Percentiles rank a stretch among this genome's conserved stretches.
phyloP scores from a whole-genome alignment of 2,329 filamentous ascomycete genomes.

The Alternaria triticimaculans region DNA sequence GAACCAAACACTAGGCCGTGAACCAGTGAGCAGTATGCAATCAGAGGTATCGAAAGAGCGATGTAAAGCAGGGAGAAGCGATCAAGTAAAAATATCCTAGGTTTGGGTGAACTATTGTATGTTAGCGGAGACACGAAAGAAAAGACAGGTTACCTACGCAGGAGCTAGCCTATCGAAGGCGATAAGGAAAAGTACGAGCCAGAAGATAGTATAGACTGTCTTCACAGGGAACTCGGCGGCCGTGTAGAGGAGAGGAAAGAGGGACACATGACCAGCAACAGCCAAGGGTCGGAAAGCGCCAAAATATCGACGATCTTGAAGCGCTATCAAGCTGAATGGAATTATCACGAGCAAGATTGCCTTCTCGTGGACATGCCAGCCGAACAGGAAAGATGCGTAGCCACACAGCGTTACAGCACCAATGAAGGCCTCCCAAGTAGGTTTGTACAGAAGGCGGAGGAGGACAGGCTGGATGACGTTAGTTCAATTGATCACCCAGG shows the following conservation, averaged over 20 bases:
- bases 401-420: constrained; percentile 90
- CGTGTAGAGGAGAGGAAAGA: constrained; percentile 94
- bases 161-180: constrained; percentile 88
- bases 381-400: constrained; percentile 95
- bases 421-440: constrained; percentile 88
- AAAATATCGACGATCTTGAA: constrained; percentile 88
- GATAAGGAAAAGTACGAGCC: constrained; percentile 85
- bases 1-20: constrained; percentile 85
- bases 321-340: constrained; percentile 89
- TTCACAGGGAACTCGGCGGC: constrained; percentile 93
- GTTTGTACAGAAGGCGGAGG: constrained; percentile 78
- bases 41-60: constrained; percentile 84
- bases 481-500: constrained; percentile 4
- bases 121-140: constrained; percentile 19
- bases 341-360: constrained; percentile 93
- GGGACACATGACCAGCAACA: constrained; percentile 90
- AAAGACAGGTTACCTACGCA: constrained; percentile 58
- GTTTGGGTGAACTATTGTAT: constrained; percentile 65
- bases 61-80: constrained; percentile 91
- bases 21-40: constrained; percentile 84
- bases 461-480: constrained; percentile 57
- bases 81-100: constrained; percentile 89
- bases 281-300: constrained; percentile 90
- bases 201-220: constrained; percentile 88
- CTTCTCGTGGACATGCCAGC: constrained; percentile 99